A percentile compares a stretch with the other conserved stretches of the same genome.
phyloP scores from a whole-genome alignment of 257 asterid species.

The Petunia axillaris region DNA sequence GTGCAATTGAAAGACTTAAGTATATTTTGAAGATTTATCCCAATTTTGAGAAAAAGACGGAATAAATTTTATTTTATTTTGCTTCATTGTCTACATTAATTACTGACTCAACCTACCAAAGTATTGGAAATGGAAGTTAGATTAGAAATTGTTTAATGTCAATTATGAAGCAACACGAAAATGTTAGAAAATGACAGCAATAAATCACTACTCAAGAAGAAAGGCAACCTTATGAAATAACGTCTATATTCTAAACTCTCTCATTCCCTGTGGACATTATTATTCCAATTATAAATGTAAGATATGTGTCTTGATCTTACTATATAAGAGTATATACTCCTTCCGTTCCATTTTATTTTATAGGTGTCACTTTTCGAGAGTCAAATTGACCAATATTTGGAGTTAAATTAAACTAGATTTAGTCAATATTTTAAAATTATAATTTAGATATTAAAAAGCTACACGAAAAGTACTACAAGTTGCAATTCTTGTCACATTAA shows the following conservation, averaged over 20 bases:
- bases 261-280: no score
- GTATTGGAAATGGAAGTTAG: not conserved
- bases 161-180: constrained; percentile 6
- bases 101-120: not conserved
- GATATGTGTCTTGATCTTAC: no score
- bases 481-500: no score
- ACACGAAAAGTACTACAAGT: no score
- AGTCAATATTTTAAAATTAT: no score
- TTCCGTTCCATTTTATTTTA: no score
- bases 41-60: not conserved
- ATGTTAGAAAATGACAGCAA: not conserved
- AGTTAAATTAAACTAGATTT: no score
- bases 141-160: not conserved
- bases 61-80: not conserved
- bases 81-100: not conserved
- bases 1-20: not conserved
- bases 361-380: no score
- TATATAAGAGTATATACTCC: no score
- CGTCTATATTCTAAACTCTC: not conserved
- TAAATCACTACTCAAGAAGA: not conserved
- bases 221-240: not conserved
- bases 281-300: no score
- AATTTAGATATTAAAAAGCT: no score
- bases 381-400: no score
- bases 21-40: not conserved